A percentile compares a stretch with the other conserved stretches of the same genome.
Evolutionary conservation across 2,329 filamentous ascomycete genomes (phyloP).

Genomic region (Camptophora hylomeconis): DNA sequence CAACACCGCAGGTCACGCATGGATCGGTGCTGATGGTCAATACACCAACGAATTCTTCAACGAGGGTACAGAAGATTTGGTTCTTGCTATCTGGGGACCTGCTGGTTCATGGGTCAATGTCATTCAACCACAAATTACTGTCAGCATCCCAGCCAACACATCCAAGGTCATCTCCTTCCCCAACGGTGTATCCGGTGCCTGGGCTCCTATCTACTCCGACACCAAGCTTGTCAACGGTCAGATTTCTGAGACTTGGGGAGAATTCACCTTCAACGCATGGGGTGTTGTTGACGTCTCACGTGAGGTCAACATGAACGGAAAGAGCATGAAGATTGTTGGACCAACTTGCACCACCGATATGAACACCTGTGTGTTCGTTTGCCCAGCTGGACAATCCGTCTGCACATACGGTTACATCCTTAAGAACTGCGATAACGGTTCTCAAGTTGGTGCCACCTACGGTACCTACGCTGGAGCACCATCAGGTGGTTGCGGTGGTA

Average conservation of each 20-base stretch:
- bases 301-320: slow-evolving; percentile 18
- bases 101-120: slow-evolving; percentile 17
- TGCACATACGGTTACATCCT: slow-evolving; percentile 14
- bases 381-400: slow-evolving; percentile 6
- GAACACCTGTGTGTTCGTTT: slow-evolving; percentile 17
- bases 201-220: slow-evolving; percentile 13
- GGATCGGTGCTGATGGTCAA: slow-evolving; percentile 12
- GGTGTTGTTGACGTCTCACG: slow-evolving; percentile 16
- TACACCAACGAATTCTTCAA: slow-evolving; percentile 17
- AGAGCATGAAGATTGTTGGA: slow-evolving; percentile 14
- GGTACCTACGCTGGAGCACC: slow-evolving; percentile 13
- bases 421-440: slow-evolving; percentile 16
- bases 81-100: slow-evolving; percentile 16
- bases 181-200: slow-evolving; percentile 13
- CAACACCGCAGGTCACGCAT: slow-evolving; percentile 9
- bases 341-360: slow-evolving; percentile 15
- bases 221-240: slow-evolving; percentile 16
- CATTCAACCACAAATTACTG: slow-evolving; percentile 14
- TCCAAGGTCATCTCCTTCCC: slow-evolving; percentile 14
- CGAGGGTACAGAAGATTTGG: slow-evolving; percentile 13
- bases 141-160: slow-evolving; percentile 8
- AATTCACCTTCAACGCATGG: slow-evolving; percentile 15
- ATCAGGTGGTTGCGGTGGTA: slow-evolving; percentile 15
- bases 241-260: slow-evolving; percentile 16
- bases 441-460: slow-evolving; percentile 15